phyloP scores from a whole-genome alignment of 2,329 filamentous ascomycete genomes.

The Salinomyces thailandicus region DNA sequence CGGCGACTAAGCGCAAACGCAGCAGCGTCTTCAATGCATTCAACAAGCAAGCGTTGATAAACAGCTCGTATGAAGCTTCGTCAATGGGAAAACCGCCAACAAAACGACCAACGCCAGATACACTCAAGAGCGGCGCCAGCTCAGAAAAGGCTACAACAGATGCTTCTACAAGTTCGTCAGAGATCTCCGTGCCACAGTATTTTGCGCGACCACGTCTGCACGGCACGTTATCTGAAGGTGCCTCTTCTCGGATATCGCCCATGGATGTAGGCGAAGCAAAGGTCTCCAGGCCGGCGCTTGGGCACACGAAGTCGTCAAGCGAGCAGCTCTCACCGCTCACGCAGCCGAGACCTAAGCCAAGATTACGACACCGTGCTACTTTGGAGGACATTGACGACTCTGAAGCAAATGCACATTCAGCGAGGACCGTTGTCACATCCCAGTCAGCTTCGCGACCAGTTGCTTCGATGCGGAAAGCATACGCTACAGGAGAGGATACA shows the following conservation, averaged over 20 bases:
- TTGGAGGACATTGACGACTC: conserved; percentile 5
- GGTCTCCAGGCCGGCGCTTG: background rate
- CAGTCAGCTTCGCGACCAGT: too few relatives aligned
- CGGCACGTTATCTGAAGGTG: background rate
- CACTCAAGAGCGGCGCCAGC: too few relatives aligned
- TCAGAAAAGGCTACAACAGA: too few relatives aligned
- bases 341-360: background rate
- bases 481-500: background rate
- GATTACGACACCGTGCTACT: conserved; percentile 4
- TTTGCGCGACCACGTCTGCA: background rate
- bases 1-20: conserved; percentile 6
- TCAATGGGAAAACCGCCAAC: too few relatives aligned
- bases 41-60: conserved; percentile 2
- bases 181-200: background rate
- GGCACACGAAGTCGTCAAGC: conserved; percentile 1
- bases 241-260: background rate
- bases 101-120: too few relatives aligned
- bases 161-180: background rate
- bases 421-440: too few relatives aligned
- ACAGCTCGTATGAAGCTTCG: conserved; percentile 1
- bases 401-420: background rate
- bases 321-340: background rate
- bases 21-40: conserved; percentile 8
- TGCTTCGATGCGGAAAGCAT: too few relatives aligned
- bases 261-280: background rate